Base-by-base conservation (phyloP, 1,284 basidiomycete species). In the Xerocomus amazonicus region DNA sequence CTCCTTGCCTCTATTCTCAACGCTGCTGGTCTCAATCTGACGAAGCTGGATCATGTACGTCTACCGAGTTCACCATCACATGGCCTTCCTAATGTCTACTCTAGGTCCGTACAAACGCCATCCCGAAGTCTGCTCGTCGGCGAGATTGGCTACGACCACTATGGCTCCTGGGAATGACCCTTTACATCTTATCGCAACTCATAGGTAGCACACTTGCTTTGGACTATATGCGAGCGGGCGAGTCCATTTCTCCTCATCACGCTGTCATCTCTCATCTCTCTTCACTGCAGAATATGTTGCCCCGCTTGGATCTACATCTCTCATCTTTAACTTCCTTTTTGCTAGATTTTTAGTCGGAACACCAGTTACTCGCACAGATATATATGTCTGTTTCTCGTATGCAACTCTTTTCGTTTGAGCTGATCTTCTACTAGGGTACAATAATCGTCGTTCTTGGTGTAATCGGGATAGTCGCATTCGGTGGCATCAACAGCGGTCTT, bases 291-390 rank as follows among this genome's bases (percentile, higher is more conserved):
- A 91, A 81, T 90, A 90, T 59, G 89, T 91, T 43, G 89, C 89
- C 3, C 89, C 90, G 9, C 75, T 92, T 9, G 89, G 90, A 17
- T 90, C 88, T 3, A 86, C 87, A 9, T 89, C 89, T 10, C 80
- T 93, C 51, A 82, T 93, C 49, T 93, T 93, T 73, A 93, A 93
- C 68, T 91, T 92, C 62, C 73, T 93, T 33, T 92, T 93, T 63
- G 90, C 89, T 19, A 80, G 85, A 56, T 86, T 90, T 59, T 77
- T 92, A 54, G 84, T 90, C 9, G 88, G 88, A 44, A 87, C 87
- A 14, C 88, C 87, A 2, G 87, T 93, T 36, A 90, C 87, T 40
- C 79, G 70, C 51, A 84, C 79, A 37, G 91, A 93, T 65, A 87
- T 92, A 36, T 84, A 88, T 61, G 88, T 87, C 59, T 27, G 42